These are phyloP conservation scores for Pueraria montana DNA, from an alignment of 306 rosid species.

Conservation along the genomic window DNA sequence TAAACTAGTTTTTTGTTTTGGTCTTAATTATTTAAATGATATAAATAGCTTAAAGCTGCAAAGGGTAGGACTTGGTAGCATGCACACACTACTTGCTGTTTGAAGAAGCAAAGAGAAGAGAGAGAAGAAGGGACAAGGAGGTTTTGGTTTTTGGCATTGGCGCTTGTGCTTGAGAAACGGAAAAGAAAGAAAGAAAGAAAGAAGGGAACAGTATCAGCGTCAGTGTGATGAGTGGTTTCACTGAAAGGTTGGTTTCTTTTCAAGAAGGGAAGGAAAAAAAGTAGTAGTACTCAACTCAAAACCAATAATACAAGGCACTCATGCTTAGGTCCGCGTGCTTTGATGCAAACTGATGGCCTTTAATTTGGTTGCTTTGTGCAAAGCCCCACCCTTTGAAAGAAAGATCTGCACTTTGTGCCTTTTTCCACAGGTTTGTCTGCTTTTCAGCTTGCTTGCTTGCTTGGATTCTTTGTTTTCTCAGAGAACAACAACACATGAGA, in stretches of 20 bases:
- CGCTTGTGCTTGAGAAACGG: slow-evolving; percentile 44
- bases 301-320: slow-evolving; percentile 50
- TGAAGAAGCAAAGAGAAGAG: slow-evolving; percentile 47
- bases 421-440: slow-evolving; percentile 71
- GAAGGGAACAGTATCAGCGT: slow-evolving; percentile 36
- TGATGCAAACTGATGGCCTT: slow-evolving; percentile 64
- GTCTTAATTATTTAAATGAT: slow-evolving; percentile 32
- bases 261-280: slow-evolving; percentile 15
- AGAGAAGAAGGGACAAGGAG: slow-evolving; percentile 18
- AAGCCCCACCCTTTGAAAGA: slow-evolving; percentile 56
- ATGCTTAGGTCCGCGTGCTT: slow-evolving; percentile 92
- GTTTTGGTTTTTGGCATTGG: slow-evolving; percentile 44
- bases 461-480: slow-evolving; percentile 50
- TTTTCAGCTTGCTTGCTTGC: slow-evolving; percentile 63
- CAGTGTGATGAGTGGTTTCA: slow-evolving; percentile 66
- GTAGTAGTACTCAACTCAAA: slow-evolving; percentile 53
- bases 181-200: slow-evolving; percentile 15
- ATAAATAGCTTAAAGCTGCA: slow-evolving; percentile 79
- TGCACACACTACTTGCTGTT: slow-evolving; percentile 69
- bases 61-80: slow-evolving; percentile 69
- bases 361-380: slow-evolving; percentile 48
- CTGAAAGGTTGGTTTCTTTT: slow-evolving; percentile 90
- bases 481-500: slow-evolving; percentile 47
- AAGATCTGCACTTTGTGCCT: slow-evolving; percentile 53
- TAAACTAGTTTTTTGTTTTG: neutral